Conservation (phyloP, 345 rosid genomes). For the Erodium maritimum region DNA sequence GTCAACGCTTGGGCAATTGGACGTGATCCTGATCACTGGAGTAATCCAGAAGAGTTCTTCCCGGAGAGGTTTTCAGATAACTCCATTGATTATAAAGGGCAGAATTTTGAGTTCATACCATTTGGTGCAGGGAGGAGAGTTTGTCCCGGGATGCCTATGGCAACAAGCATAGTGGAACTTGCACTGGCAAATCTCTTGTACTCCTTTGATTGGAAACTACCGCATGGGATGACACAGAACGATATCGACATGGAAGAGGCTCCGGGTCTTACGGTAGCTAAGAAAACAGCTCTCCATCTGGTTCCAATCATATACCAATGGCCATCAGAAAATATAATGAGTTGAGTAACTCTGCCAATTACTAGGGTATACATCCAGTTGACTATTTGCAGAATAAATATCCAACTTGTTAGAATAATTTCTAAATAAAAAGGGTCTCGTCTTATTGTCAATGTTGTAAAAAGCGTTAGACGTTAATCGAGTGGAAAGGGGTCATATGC, state of each 20-base stretch:
- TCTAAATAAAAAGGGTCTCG: too few relatives aligned
- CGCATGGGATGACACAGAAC: neutral
- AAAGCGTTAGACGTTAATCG: too few relatives aligned
- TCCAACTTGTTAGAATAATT: neutral
- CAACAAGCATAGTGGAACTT: neutral
- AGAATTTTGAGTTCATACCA: constrained; percentile 13
- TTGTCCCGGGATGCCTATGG: constrained; percentile 7
- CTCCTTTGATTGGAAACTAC: neutral
- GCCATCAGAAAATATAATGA: neutral
- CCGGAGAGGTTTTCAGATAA: constrained; percentile 16
- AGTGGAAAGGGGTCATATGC: too few relatives aligned
- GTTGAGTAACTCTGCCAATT: neutral
- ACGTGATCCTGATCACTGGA: constrained; percentile 8
- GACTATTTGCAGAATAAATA: too few relatives aligned
- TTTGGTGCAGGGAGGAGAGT: constrained; percentile 10
- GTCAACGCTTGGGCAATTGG: constrained; percentile 10
- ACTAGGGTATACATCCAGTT: too few relatives aligned
- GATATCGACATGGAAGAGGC: neutral
- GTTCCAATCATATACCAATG: neutral
- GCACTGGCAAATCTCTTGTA: neutral
- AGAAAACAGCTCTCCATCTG: neutral
- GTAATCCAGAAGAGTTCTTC: constrained; percentile 5
- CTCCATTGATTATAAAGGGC: constrained; percentile 3
- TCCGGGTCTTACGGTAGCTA: neutral
- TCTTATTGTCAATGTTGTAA: too few relatives aligned